Evolutionary conservation across 768 basidiomycete species (phyloP).

Genomic region (Omphalotus guepiniiformis): DNA sequence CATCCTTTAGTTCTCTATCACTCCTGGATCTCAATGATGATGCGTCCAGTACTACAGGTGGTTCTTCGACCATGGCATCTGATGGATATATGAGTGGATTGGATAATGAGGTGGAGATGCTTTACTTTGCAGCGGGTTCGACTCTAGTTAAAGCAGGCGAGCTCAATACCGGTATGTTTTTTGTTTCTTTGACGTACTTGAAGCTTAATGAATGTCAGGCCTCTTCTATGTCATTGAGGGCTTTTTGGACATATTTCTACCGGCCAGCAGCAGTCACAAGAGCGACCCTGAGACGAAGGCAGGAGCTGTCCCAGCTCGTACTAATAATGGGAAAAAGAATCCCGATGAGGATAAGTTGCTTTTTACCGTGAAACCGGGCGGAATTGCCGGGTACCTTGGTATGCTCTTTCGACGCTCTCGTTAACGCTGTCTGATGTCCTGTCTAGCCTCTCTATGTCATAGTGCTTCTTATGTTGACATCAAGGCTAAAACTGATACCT

Average conservation of each 20-base stretch:
- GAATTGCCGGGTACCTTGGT: conserved; percentile 96
- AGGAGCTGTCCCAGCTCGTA: neutral
- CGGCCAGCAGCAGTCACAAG: conserved; percentile 34
- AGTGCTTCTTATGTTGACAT: conserved; percentile 97
- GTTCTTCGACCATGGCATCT: conserved; percentile 45
- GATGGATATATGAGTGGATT: conserved; percentile 71
- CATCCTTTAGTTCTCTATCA: conserved; percentile 73
- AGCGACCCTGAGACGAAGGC: conserved; percentile 10
- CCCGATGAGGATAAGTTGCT: conserved; percentile 53
- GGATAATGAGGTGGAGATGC: conserved; percentile 94
- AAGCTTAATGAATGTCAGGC: conserved; percentile 36
- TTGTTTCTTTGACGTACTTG: conserved; percentile 7
- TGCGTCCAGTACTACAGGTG: conserved; percentile 59
- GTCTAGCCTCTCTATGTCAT: conserved; percentile 80
- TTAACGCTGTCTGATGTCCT: conserved; percentile 4
- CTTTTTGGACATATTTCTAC: conserved; percentile 87
- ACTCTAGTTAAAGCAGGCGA: conserved; percentile 88
- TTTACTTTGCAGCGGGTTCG: conserved; percentile 87
- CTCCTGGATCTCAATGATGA: conserved; percentile 71
- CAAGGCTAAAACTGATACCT: conserved; percentile 95
- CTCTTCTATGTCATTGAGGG: conserved; percentile 96
- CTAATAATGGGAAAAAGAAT: conserved; percentile 35
- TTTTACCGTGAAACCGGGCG: conserved; percentile 95
- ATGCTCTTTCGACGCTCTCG: conserved; percentile 13
- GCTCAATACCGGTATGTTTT: conserved; percentile 64